These are phyloP conservation scores for Colletotrichum chrysophilum DNA, from an alignment of 2,329 filamentous ascomycete genomes.

Conservation along the genomic window DNA sequence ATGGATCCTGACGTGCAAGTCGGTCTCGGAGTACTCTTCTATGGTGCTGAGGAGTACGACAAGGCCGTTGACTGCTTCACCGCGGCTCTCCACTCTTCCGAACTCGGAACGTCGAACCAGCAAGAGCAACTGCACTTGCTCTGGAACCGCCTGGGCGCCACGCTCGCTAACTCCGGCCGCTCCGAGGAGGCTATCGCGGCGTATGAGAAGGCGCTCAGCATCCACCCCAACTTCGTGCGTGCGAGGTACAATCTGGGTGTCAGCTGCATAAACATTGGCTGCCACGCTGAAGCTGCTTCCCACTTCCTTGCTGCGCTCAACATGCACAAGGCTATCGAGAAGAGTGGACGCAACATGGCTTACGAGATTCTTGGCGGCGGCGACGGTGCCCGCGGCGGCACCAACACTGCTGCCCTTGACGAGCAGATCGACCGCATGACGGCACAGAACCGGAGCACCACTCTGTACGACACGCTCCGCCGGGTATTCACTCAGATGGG, in stretches of 20 bases:
- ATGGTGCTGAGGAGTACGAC: constrained; percentile 96
- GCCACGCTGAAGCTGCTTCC: constrained; percentile 89
- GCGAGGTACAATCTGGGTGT: constrained; percentile 97
- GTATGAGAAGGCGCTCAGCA: constrained; percentile 88
- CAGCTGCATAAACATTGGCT: constrained; percentile 96
- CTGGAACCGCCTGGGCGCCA: constrained; percentile 97
- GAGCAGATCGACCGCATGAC: constrained; percentile 85
- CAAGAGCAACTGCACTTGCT: constrained; percentile 88
- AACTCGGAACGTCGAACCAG: constrained; percentile 83
- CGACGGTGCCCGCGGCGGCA: constrained; percentile 36
- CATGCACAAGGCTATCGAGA: constrained; percentile 95
- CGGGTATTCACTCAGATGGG: constrained; percentile 98
- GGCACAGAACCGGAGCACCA: constrained; percentile 94
- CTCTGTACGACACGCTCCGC: constrained; percentile 91
- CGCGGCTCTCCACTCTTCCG: constrained; percentile 84
- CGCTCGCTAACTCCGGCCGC: constrained; percentile 91
- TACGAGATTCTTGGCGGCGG: constrained; percentile 75
- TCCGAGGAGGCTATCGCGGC: constrained; percentile 96
- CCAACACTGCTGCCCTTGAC: constrained; percentile 60
- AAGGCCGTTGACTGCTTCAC: constrained; percentile 99
- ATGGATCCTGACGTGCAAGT: constrained; percentile 99
- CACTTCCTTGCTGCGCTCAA: constrained; percentile 90
- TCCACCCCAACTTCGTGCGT: constrained; percentile 95
- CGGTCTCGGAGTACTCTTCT: constrained; percentile 94
- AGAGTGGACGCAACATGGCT: constrained; percentile 81